A percentile compares a stretch with the other conserved stretches of the same genome.
Evolutionary conservation across 2,329 filamentous ascomycete genomes (phyloP).

Genomic region (Monosporascus sp.): DNA sequence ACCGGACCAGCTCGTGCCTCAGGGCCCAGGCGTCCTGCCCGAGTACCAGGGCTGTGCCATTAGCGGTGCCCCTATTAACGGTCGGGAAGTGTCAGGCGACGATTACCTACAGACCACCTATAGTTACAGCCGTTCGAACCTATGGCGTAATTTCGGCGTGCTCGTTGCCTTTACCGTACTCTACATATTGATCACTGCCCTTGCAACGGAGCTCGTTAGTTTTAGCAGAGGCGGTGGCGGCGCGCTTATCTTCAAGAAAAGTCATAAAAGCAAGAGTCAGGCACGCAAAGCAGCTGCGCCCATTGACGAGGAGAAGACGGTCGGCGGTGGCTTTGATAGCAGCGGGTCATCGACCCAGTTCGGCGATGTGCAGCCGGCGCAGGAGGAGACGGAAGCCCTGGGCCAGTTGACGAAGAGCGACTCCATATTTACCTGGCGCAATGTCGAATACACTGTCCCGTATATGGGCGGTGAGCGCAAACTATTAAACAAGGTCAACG

Average conservation of each 20-base stretch:
- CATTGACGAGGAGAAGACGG: constrained; percentile 54
- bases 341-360: constrained; percentile 20
- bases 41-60: constrained; percentile 51
- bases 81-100: constrained; percentile 44
- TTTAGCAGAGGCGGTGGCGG: constrained; percentile 60
- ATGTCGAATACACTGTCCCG: constrained; percentile 68
- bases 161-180: constrained; percentile 69
- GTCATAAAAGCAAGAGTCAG: constrained; percentile 52
- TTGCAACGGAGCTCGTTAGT: constrained; percentile 63
- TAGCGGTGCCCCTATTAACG: constrained; percentile 45
- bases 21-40: constrained; percentile 33
- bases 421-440: constrained; percentile 64
- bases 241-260: constrained; percentile 66
- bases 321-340: constrained; percentile 19
- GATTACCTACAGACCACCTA: constrained; percentile 49
- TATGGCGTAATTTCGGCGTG: constrained; percentile 75
- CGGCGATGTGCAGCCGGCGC: constrained; percentile 7
- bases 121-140: constrained; percentile 49
- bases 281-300: constrained; percentile 36
- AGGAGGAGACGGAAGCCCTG: constrained; percentile 28
- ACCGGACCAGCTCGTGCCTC: constrained; percentile 39
- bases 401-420: constrained; percentile 50
- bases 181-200: constrained; percentile 66
- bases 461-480: constrained; percentile 56
- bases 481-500: constrained; percentile 64